Conservation (phyloP, 2,329 filamentous ascomycete genomes). For the Diaporthe humulicola region DNA sequence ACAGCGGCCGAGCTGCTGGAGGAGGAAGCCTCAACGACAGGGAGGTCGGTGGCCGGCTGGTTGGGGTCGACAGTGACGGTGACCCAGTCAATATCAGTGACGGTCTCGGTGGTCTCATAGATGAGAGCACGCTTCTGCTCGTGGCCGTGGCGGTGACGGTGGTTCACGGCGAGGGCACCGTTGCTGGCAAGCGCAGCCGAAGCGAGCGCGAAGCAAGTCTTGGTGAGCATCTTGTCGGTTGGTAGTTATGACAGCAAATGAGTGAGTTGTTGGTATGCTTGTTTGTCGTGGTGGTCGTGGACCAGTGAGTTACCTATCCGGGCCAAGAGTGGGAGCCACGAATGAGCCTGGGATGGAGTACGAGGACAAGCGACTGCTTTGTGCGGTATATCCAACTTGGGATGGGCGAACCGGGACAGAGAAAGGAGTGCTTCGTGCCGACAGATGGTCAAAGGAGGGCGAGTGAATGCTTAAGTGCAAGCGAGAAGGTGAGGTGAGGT, state of each 20-base stretch:
- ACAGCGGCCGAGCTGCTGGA: constrained; percentile 19
- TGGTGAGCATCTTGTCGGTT: constrained; percentile 57
- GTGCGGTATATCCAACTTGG: neutral
- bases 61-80: constrained; percentile 57
- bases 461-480: constrained; percentile 23
- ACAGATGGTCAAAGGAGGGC: constrained; percentile 32
- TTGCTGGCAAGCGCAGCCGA: constrained; percentile 57
- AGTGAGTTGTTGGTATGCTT: neutral
- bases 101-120: constrained; percentile 50
- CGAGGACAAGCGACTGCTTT: constrained; percentile 23
- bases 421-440: constrained; percentile 38
- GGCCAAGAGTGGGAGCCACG: neutral
- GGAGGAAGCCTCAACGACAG: constrained; percentile 41
- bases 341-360: neutral
- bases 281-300: neutral
- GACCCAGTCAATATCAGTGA: constrained; percentile 54
- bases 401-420: neutral
- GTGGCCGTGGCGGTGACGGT: constrained; percentile 56
- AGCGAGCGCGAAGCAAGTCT: constrained; percentile 56
- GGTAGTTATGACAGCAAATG: neutral
- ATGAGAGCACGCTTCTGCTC: constrained; percentile 52
- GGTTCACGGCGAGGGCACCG: constrained; percentile 57
- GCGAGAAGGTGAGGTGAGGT: neutral
- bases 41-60: constrained; percentile 36
- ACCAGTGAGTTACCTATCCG: constrained; percentile 22